Evolutionary conservation across 345 rosid species (phyloP), one percentile per base, ranked within the genome.

Genomic region (Theobroma cacao): DNA sequence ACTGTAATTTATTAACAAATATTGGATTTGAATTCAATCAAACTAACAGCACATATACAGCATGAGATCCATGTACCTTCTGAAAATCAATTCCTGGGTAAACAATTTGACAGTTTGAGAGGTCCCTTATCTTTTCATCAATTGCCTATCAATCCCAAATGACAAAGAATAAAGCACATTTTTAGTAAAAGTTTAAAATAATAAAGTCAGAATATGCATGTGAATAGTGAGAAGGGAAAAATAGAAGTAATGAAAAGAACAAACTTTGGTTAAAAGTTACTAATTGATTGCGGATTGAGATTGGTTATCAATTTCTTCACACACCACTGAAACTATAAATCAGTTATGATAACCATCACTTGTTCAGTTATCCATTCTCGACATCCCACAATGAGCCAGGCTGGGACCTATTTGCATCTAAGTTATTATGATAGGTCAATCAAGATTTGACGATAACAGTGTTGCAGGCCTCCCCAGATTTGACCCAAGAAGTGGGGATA

Each of bases 41-140:
- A 59, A 5, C 20, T 77, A 48, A 65, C 52, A 80, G 40, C 56
- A 80, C 15, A n/a, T 43, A 7, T 7, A 41, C 62, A 60, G 38
- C 62, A 43, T 13, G 60, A 36, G 38, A 68, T 43, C 28, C 34
- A 28, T 20, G 61, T 91, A 97, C 98, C 99, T 91, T 93, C 86
- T 82, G 95, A 80, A 93, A 94, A 74, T 93, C 93, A 77, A 90
- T 78, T 66, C 90, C 98, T 31, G 82, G 76, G 71, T 97, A 89
- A 77, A 97, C 90, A 77, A 83, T 86, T 80, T 97, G 99, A 82
- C 98, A 93, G 80, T 91, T 90, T 22, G 98, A 94, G 75, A 97
- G 92, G 85, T 94, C 97, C 87, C 91, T 87, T 81, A 97, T 97
- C 90, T 92, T 93, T 85, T 94, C 98, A 87, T 92, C 96, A 76